Conservation (phyloP, 2,329 filamentous ascomycete genomes). For the Polytolypa hystricis region DNA sequence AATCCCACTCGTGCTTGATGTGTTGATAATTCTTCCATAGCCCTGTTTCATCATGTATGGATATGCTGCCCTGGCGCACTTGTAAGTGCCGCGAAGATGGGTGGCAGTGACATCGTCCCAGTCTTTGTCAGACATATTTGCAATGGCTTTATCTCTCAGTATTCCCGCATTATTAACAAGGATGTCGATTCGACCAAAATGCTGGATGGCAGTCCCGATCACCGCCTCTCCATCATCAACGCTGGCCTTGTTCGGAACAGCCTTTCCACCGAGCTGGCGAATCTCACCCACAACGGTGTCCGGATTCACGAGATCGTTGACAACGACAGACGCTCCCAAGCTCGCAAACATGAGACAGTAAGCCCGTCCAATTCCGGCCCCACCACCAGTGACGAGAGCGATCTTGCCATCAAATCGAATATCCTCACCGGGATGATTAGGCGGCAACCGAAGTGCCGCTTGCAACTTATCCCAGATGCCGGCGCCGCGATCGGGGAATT, state of each 20-base stretch:
- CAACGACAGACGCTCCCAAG: conserved; percentile 72
- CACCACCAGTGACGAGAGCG: conserved; percentile 76
- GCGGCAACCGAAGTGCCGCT: conserved; percentile 64
- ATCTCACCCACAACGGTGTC: conserved; percentile 89
- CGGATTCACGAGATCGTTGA: conserved; percentile 88
- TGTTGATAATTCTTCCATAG: conserved; percentile 95
- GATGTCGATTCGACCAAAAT: conserved; percentile 87
- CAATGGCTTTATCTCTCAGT: conserved; percentile 92
- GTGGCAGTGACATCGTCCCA: conserved; percentile 91
- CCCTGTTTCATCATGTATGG: conserved; percentile 97
- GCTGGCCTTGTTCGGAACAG: conserved; percentile 83
- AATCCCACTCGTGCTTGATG: conserved; percentile 90
- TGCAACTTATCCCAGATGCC: conserved; percentile 83
- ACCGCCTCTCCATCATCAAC: conserved; percentile 86
- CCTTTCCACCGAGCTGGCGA: conserved; percentile 75
- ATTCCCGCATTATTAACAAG: conserved; percentile 98
- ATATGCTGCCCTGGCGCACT: conserved; percentile 94
- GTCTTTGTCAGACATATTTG: conserved; percentile 89
- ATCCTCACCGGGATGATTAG: conserved; percentile 60
- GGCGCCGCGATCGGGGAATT: conserved; percentile 72
- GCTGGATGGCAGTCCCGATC: conserved; percentile 85
- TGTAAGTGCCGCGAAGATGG: conserved; percentile 89
- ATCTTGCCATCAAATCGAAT: conserved; percentile 77
- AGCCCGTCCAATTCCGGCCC: conserved; percentile 79
- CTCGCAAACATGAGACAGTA: conserved; percentile 84